These are phyloP conservation scores for Lentinula sp. DNA, from an alignment of 768 basidiomycete species.

Conservation along the genomic window DNA sequence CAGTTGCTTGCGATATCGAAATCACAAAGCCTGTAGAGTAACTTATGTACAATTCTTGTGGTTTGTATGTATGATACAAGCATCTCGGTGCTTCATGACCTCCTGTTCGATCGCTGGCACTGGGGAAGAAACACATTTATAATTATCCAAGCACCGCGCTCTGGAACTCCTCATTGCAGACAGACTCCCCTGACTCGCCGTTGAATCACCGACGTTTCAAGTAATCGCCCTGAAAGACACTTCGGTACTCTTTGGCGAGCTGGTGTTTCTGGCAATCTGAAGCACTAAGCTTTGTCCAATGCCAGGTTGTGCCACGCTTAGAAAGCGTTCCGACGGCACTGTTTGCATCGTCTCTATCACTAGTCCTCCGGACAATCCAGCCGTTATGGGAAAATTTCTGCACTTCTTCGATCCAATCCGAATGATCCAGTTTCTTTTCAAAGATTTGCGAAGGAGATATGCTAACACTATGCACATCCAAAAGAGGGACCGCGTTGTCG, in stretches of 20 bases:
- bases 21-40: neutral
- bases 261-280: neutral
- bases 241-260: neutral
- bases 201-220: neutral
- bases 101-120: no score
- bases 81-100: no score
- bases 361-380: neutral
- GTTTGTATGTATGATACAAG: neutral
- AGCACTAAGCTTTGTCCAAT: neutral
- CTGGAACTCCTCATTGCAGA: neutral
- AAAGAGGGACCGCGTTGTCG: neutral
- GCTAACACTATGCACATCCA: neutral
- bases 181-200: no score
- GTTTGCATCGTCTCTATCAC: neutral
- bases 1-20: constrained; percentile 7
- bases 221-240: neutral
- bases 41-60: neutral
- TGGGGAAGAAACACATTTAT: no score
- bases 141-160: no score
- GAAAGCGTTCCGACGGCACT: neutral
- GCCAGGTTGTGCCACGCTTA: neutral
- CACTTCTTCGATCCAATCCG: neutral
- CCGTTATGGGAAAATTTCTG: neutral
- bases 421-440: neutral
- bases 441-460: neutral